phyloP scores from a whole-genome alignment of 805 yeast genomes.

The Grigorovia jiainica region DNA sequence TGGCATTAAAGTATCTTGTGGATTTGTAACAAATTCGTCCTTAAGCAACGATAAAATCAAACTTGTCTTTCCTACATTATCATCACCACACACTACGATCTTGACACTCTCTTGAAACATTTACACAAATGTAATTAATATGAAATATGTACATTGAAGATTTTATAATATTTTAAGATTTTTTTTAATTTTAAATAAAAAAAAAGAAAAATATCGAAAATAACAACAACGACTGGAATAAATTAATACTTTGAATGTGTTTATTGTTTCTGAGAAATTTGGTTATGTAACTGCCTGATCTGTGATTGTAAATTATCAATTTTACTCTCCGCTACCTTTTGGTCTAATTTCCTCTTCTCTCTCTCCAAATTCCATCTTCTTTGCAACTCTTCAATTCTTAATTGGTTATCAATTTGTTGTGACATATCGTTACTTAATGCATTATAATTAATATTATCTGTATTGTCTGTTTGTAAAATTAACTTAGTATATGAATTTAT shows the following conservation, averaged over 20 bases:
- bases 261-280: background rate
- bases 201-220: no score
- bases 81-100: slow-evolving; percentile 91
- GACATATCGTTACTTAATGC: no score
- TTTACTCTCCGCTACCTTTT: slow-evolving; percentile 13
- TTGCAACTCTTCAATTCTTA: slow-evolving; percentile 53
- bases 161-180: no score
- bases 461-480: slow-evolving; percentile 9
- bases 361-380: slow-evolving; percentile 54
- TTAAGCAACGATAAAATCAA: slow-evolving; percentile 73
- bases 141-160: no score
- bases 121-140: no score
- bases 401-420: slow-evolving; percentile 7
- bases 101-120: slow-evolving; percentile 49
- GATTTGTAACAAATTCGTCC: slow-evolving; percentile 66
- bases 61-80: slow-evolving; percentile 78
- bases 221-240: no score
- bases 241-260: no score
- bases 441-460: no score
- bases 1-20: slow-evolving; percentile 74
- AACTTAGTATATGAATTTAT: slow-evolving; percentile 43
- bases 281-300: background rate
- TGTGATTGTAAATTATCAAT: slow-evolving; percentile 7
- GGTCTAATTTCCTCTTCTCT: slow-evolving; percentile 38
- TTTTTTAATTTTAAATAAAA: no score